A percentile compares a stretch with the other conserved stretches of the same genome.
Conservation (phyloP, 345 rosid genomes). For the Alliaria petiolata region DNA sequence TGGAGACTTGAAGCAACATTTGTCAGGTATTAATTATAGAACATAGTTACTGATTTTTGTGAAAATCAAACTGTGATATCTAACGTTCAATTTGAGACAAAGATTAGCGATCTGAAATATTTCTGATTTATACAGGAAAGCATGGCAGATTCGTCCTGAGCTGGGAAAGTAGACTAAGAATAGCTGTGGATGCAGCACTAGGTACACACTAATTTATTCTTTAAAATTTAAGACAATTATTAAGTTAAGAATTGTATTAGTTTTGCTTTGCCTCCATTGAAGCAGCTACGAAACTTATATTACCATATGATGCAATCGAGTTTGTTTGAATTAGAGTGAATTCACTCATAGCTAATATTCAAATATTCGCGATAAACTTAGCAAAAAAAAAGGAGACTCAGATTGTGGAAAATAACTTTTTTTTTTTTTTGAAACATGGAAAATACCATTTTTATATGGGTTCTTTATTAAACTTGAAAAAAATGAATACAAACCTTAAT, state of each 20-base stretch:
- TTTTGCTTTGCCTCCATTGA: not conserved
- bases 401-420: no score
- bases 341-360: no score
- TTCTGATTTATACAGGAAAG: not conserved
- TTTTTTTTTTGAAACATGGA: no score
- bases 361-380: no score
- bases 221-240: not conserved
- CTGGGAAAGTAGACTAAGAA: conserved; percentile 8
- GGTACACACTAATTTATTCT: not conserved
- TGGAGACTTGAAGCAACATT: conserved; percentile 18
- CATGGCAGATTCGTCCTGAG: not conserved
- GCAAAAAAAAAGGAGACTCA: no score
- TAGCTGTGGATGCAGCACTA: conserved; percentile 1
- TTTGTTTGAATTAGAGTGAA: not conserved
- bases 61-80: not conserved
- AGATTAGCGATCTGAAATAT: not conserved
- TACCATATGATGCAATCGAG: not conserved
- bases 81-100: not conserved
- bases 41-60: not conserved
- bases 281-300: not conserved
- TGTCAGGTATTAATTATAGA: conserved; percentile 11
- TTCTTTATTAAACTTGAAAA: no score
- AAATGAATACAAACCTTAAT: no score
- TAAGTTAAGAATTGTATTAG: not conserved
- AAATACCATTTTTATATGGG: no score